phyloP scores from a whole-genome alignment of 176 grass and related monocot genomes.

The Triticum dicoccoides region DNA sequence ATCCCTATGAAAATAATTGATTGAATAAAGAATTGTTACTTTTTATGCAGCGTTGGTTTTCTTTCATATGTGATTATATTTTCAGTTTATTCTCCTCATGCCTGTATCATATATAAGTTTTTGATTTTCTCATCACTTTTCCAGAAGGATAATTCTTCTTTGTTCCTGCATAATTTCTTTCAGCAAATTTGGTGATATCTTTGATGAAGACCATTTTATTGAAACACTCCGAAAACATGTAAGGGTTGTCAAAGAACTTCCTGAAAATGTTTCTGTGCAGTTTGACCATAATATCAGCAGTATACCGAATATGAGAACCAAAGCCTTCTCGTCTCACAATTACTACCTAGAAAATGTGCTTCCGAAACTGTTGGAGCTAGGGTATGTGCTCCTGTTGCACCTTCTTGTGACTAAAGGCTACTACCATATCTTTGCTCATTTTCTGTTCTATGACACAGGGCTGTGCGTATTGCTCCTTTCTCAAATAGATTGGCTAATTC shows the following conservation, averaged over 20 bases:
- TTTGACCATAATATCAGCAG: conserved; percentile 79
- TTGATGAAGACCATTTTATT: conserved; percentile 89
- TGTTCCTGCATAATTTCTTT: conserved; percentile 31
- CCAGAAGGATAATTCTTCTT: conserved; percentile 10
- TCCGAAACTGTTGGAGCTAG: conserved; percentile 76
- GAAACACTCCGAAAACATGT: conserved; percentile 64
- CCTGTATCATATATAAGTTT: neutral
- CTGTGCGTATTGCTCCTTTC: conserved; percentile 91
- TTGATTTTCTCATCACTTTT: neutral
- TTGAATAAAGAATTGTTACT: neutral
- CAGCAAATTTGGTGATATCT: conserved; percentile 92
- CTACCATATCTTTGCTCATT: conserved; percentile 2
- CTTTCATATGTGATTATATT: neutral
- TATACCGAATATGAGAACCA: conserved; percentile 97
- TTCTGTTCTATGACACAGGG: conserved; percentile 52
- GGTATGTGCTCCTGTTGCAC: conserved; percentile 44
- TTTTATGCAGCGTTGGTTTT: neutral
- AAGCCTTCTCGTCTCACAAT: conserved; percentile 62
- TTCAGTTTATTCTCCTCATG: neutral
- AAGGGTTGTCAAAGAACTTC: conserved; percentile 69
- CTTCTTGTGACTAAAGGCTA: neutral
- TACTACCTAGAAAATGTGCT: conserved; percentile 86
- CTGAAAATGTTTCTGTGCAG: conserved; percentile 52
- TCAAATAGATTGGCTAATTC: conserved; percentile 89
- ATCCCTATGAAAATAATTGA: neutral